phyloP scores from a whole-genome alignment of 2,329 filamentous ascomycete species.

The Colletotrichum somersetense region DNA sequence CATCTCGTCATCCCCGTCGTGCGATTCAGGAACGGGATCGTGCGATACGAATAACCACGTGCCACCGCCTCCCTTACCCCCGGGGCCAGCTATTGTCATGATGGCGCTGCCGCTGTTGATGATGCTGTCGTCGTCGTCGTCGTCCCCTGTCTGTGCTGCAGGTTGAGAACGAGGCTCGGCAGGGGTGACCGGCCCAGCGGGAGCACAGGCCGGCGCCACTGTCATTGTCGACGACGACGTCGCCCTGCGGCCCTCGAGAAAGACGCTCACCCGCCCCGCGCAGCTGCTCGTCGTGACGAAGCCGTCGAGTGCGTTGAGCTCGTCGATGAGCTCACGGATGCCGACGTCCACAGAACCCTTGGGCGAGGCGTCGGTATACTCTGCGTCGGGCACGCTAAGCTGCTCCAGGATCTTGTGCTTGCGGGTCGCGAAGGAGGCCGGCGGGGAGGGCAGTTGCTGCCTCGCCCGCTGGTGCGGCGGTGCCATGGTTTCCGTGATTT shows the following conservation, averaged over 20 bases:
- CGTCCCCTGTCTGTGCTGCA: conserved; percentile 34
- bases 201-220: conserved; percentile 1
- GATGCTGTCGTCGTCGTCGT: background rate
- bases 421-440: conserved; percentile 64
- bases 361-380: conserved; percentile 87
- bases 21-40: conserved; percentile 66
- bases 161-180: conserved; percentile 25
- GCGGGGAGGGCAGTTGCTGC: conserved; percentile 47
- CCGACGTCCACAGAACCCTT: conserved; percentile 88
- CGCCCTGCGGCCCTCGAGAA: conserved; percentile 79
- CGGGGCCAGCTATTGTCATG: conserved; percentile 68
- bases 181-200: conserved; percentile 37
- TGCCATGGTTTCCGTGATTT: conserved; percentile 19
- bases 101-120: conserved; percentile 39
- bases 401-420: conserved; percentile 81
- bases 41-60: conserved; percentile 92
- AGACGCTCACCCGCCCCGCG: conserved; percentile 87
- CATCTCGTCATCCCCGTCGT: conserved; percentile 44
- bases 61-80: conserved; percentile 88
- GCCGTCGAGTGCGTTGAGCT: conserved; percentile 80
- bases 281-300: conserved; percentile 95
- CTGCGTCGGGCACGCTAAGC: conserved; percentile 74
- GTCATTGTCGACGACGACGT: background rate
- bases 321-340: conserved; percentile 81
- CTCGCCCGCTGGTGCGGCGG: conserved; percentile 25